Base-by-base conservation (phyloP, 257 asterid species). In the Echites panduratus region DNA sequence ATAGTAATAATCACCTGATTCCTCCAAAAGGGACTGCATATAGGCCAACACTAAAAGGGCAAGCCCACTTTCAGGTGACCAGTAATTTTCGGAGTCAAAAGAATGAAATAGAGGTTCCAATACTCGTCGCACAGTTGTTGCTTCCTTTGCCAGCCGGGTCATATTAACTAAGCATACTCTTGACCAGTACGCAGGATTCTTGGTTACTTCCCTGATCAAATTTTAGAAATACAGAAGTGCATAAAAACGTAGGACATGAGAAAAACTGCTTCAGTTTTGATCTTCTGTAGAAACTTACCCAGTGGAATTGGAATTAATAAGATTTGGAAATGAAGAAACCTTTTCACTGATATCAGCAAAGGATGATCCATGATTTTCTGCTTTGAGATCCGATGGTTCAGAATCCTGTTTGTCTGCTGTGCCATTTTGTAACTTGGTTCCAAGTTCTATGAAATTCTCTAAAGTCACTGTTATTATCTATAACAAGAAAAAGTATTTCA, bases 71-170 rank as follows among this genome's bases (percentile, higher is more conserved):
- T 76, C 80, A 22, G 83, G 82, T 48, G 73, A 77, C 88, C 88
- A 84, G 75, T 79, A 76, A 74, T 84, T 80, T 76, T 84, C 83
- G 54, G 86, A 24, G 69, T 84, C 86, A 71, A 84, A 84, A 75
- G 76, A 53, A 72, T 80, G 77, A 74, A 82, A 80, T 67, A 84
- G 86, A 58, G 88, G 86, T 76, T 84, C 88, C 65, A 84, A 71
- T 72, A 84, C 88, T 66, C 88, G 83, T 24, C 88, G 81, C 45
- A 82, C 81, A 13, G 85, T 82, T 59, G 88, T 84, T 67, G 86
- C 83, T 70, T 84, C 88, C 77, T 82, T 84, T 75, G 86, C 85
- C 71, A 82, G 70, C 68, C 56, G 67, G 43, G 86, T 86, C 78
- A 84, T 78, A 75, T 84, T 82, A 56, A 44, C 73, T 76, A 84